Conservation (phyloP, 208 protist genomes). For the Endotrypanum monterogeii region DNA sequence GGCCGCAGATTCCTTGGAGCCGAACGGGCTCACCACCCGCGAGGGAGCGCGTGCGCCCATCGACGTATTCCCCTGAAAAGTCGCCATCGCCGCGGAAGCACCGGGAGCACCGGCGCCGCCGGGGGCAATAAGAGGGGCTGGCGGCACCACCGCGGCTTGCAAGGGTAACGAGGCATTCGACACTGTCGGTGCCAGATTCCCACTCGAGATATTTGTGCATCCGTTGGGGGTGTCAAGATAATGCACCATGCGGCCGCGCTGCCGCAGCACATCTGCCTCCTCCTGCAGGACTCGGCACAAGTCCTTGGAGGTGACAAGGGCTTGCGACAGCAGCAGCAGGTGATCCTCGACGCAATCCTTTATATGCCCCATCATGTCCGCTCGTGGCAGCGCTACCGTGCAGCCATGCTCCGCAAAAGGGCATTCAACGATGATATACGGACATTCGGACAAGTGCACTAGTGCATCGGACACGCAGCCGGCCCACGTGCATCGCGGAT, state of each 20-base stretch:
- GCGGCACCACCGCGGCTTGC: not conserved
- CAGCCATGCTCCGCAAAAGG: constrained; percentile 45
- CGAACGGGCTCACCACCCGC: not conserved
- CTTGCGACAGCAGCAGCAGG: constrained; percentile 25
- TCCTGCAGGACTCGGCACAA: constrained; percentile 29
- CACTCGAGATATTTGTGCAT: not conserved
- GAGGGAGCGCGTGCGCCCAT: not conserved
- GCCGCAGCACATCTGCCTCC: constrained; percentile 47
- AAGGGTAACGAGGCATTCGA: constrained; percentile 1
- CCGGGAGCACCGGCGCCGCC: not conserved
- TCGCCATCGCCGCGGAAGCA: not conserved
- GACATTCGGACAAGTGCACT: constrained; percentile 26
- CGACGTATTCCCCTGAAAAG: not conserved
- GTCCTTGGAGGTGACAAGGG: constrained; percentile 21
- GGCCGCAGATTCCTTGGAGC: not conserved
- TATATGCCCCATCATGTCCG: constrained; percentile 27
- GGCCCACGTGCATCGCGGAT: constrained; percentile 28
- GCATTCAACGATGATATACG: constrained; percentile 29
- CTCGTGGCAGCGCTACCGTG: constrained; percentile 16
- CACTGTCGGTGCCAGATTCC: not conserved
- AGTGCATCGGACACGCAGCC: constrained; percentile 31
- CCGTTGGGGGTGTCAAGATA: not conserved
- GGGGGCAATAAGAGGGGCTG: not conserved
- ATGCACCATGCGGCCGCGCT: constrained; percentile 9
- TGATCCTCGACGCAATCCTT: constrained; percentile 15